Evolutionary conservation across 2,329 filamentous ascomycete genomes (phyloP).

Genomic region (Colletotrichum sp.): DNA sequence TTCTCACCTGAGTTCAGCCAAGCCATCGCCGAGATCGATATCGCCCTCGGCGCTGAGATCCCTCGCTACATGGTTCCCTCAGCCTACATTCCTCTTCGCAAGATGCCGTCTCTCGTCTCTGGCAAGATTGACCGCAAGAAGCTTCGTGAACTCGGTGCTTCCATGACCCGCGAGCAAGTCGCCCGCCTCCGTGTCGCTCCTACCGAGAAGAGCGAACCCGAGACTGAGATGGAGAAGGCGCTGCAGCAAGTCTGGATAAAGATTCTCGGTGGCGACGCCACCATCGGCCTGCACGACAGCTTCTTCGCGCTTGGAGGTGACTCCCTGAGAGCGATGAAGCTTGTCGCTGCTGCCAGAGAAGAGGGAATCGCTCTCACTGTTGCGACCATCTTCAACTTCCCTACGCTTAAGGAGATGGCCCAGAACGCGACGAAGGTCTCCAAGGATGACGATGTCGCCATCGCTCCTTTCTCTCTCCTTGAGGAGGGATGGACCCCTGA

Average conservation of each 20-base stretch:
- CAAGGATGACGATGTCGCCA: slow-evolving; percentile 17
- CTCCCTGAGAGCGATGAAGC: slow-evolving; percentile 56
- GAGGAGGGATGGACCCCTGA: slow-evolving; percentile 35
- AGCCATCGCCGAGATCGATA: slow-evolving; percentile 34
- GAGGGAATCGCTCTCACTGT: slow-evolving; percentile 46
- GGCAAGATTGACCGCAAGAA: slow-evolving; percentile 56
- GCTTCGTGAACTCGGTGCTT: slow-evolving; percentile 48
- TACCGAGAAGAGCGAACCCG: slow-evolving; percentile 38
- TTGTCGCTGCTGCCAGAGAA: slow-evolving; percentile 48
- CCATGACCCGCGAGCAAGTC: slow-evolving; percentile 45
- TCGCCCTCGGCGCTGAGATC: slow-evolving; percentile 36
- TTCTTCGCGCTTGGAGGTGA: slow-evolving; percentile 57
- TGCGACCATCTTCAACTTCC: slow-evolving; percentile 49
- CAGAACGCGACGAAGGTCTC: slow-evolving; percentile 31
- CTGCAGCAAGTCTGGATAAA: slow-evolving; percentile 41
- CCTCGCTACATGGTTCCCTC: slow-evolving; percentile 55
- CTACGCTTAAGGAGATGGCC: slow-evolving; percentile 49
- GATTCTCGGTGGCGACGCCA: slow-evolving; percentile 38
- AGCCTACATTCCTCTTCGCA: slow-evolving; percentile 47
- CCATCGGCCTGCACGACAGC: slow-evolving; percentile 42
- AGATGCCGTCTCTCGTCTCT: slow-evolving; percentile 53
- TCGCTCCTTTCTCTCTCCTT: slow-evolving; percentile 44
- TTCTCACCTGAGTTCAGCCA: slow-evolving; percentile 36
- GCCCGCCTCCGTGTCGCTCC: slow-evolving; percentile 34
- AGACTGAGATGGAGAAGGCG: slow-evolving; percentile 41